Conservation (phyloP, 2,329 filamentous ascomycete genomes). For the Polytolypa hystricis region DNA sequence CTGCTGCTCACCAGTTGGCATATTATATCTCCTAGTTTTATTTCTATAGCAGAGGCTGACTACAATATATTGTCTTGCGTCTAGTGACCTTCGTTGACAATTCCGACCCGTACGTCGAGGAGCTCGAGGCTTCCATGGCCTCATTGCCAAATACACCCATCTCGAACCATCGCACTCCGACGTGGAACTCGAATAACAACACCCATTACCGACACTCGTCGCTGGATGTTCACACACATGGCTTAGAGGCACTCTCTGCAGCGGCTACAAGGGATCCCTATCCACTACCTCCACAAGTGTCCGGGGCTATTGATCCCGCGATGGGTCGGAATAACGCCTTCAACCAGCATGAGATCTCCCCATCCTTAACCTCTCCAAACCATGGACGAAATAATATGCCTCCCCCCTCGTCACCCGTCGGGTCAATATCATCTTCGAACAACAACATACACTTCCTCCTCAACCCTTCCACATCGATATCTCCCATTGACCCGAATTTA, state of each 20-base stretch:
- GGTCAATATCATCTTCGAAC: conserved; percentile 32
- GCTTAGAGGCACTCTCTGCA: conserved; percentile 44
- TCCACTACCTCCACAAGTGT: conserved; percentile 13
- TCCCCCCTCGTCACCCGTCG: conserved; percentile 31
- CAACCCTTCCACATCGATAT: conserved; percentile 35
- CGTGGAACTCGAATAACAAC: conserved; percentile 21
- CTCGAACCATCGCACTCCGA: conserved; percentile 19
- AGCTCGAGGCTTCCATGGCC: conserved; percentile 27
- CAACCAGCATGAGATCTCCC: conserved; percentile 12
- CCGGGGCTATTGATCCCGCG: conserved; percentile 17
- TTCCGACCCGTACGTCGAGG: conserved; percentile 50
- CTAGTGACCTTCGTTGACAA: conserved; percentile 52
- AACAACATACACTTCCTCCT: conserved; percentile 48
- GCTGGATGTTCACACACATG: conserved; percentile 33
- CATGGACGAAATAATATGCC: conserved; percentile 23
- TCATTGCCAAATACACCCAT: conserved; percentile 21
- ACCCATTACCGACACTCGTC: conserved; percentile 14
- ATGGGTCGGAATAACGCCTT: conserved; percentile 15
- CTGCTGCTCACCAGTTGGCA: not conserved
- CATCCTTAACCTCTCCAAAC: conserved; percentile 20
- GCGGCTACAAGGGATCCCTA: conserved; percentile 36
- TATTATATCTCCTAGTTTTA: conserved; percentile 1
- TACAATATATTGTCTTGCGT: no score
- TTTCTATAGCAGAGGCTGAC: not conserved
- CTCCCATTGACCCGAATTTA: conserved; percentile 34